phyloP scores from a whole-genome alignment of 2,329 filamentous ascomycete species.

The Eutypella sp. region DNA sequence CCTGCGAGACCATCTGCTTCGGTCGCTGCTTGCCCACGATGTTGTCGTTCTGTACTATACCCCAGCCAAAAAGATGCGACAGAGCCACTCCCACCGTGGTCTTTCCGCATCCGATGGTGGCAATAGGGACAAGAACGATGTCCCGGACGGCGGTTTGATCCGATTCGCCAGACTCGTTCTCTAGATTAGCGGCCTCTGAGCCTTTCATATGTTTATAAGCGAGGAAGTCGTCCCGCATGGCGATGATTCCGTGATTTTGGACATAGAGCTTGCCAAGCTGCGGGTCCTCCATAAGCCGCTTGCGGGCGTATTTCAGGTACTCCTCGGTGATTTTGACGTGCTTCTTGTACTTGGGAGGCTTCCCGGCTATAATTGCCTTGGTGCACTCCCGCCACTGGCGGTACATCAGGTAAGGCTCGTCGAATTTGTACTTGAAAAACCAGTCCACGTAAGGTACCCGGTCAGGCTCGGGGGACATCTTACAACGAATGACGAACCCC shows the following conservation, averaged over 20 bases:
- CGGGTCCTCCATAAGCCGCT: slow-evolving; percentile 64
- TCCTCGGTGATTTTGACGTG: slow-evolving; percentile 86
- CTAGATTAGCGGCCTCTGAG: slow-evolving; percentile 77
- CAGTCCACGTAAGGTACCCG: slow-evolving; percentile 69
- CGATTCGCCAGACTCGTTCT: slow-evolving; percentile 51
- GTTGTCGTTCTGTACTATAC: slow-evolving; percentile 95
- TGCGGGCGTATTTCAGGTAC: slow-evolving; percentile 78
- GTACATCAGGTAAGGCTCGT: slow-evolving; percentile 98
- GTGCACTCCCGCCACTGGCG: slow-evolving; percentile 98
- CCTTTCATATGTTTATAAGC: slow-evolving; percentile 79
- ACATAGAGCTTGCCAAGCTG: slow-evolving; percentile 67
- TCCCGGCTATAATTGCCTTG: slow-evolving; percentile 76
- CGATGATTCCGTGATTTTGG: slow-evolving; percentile 91
- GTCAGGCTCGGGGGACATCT: slow-evolving; percentile 50
- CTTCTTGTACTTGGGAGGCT: slow-evolving; percentile 74
- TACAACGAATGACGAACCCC: slow-evolving; percentile 93
- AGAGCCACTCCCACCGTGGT: slow-evolving; percentile 85
- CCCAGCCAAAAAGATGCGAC: slow-evolving; percentile 80
- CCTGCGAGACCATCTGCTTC: slow-evolving; percentile 67
- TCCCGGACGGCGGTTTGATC: slow-evolving; percentile 54
- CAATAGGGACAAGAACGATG: slow-evolving; percentile 82
- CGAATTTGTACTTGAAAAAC: slow-evolving; percentile 99
- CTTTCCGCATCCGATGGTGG: slow-evolving; percentile 94
- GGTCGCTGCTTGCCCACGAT: slow-evolving; percentile 76
- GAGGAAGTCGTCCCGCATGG: slow-evolving; percentile 82